phyloP scores from a whole-genome alignment of 2,329 filamentous ascomycete species.

The Sclerotinia spermophila region DNA sequence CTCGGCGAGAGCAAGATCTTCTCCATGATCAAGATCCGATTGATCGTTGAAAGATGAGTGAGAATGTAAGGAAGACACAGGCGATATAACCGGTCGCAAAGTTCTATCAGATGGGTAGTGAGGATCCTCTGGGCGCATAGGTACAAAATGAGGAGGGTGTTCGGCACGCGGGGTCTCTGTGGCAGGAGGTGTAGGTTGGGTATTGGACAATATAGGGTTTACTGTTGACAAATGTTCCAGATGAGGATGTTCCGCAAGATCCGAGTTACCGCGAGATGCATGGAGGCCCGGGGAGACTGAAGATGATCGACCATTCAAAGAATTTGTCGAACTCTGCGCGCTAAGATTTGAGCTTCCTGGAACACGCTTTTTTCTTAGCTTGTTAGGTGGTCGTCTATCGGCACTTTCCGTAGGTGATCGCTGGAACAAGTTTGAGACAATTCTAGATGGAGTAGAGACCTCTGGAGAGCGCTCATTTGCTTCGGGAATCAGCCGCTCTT shows the following conservation, averaged over 20 bases:
- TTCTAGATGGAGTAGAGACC: slow-evolving; percentile 58
- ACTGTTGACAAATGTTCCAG: slow-evolving; percentile 32
- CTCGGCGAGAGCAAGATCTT: slow-evolving; percentile 55
- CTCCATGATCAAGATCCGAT: slow-evolving; percentile 72
- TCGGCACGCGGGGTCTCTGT: slow-evolving; percentile 31
- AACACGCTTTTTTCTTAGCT: slow-evolving; percentile 79
- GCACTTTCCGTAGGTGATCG: slow-evolving; percentile 58
- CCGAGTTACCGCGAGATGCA: slow-evolving; percentile 35
- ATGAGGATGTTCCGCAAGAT: slow-evolving; percentile 30
- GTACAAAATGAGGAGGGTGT: slow-evolving; percentile 22
- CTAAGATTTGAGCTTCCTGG: slow-evolving; percentile 77
- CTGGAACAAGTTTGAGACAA: slow-evolving; percentile 66
- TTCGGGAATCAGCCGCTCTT: slow-evolving; percentile 45
- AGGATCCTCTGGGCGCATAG: slow-evolving; percentile 26
- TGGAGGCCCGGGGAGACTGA: slow-evolving; percentile 34
- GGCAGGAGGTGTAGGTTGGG: slow-evolving; percentile 29
- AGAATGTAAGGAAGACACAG: slow-evolving; percentile 67
- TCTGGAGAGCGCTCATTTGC: slow-evolving; percentile 21
- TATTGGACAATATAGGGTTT: slow-evolving; percentile 24
- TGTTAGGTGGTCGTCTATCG: slow-evolving; percentile 76
- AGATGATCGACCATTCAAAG: slow-evolving; percentile 49
- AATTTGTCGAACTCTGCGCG: slow-evolving; percentile 85
- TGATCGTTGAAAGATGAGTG: slow-evolving; percentile 70
- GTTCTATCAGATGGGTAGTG: slow-evolving; percentile 36
- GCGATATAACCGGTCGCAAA: slow-evolving; percentile 66